phyloP scores from a whole-genome alignment of 768 basidiomycete genomes.

The Pholiota conissans region DNA sequence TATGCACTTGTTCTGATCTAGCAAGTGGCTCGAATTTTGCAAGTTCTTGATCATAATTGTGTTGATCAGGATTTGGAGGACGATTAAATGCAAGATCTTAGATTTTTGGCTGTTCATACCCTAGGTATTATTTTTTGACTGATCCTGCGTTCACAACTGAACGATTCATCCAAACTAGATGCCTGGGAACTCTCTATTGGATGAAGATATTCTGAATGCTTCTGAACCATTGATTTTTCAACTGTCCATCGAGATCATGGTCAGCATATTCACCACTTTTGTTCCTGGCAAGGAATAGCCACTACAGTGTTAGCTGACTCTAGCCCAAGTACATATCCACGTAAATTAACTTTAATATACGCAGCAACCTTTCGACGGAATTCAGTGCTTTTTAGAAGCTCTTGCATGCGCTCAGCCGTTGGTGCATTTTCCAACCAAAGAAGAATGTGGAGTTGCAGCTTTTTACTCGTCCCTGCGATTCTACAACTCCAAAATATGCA shows the following conservation, averaged over 20 bases:
- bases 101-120: no score
- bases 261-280: no score
- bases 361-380: constrained; percentile 25
- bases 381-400: constrained; percentile 19
- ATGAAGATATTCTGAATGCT: no score
- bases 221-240: no score
- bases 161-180: no score
- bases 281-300: constrained; percentile 21
- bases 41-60: constrained; percentile 18
- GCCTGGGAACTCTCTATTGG: no score
- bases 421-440: constrained; percentile 32
- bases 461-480: constrained; percentile 37
- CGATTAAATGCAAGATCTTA: constrained; percentile 31
- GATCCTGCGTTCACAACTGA: no score
- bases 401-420: constrained; percentile 24
- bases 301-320: constrained; percentile 23
- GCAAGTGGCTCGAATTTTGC: constrained; percentile 24
- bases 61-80: constrained; percentile 26
- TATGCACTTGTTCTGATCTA: constrained; percentile 30
- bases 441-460: constrained; percentile 37
- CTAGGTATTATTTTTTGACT: no score
- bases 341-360: constrained; percentile 34
- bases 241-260: no score
- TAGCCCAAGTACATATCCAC: constrained; percentile 31
- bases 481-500: constrained; percentile 29